Evolutionary conservation across 352 stramenopile genomes (phyloP), one percentile per base, ranked within the genome.

Genomic region (Globisporangium echinulatum): DNA sequence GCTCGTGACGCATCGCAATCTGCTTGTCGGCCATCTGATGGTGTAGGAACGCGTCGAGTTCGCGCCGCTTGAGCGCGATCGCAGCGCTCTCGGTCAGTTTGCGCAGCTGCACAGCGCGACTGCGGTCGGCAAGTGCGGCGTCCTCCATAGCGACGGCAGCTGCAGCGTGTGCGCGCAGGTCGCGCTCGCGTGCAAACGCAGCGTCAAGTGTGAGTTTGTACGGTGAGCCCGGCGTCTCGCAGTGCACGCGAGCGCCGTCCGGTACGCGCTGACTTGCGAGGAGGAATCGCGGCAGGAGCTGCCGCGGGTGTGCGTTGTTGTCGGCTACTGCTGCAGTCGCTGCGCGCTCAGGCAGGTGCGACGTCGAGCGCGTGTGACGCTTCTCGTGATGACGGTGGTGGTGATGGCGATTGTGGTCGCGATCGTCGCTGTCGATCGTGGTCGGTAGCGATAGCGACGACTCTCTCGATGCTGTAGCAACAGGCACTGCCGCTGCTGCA

Each of bases 271-370:
- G 59, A 47, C 52, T 82, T 69, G 19, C 60, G 64, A 14, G 77
- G 51, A 88, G 56, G 56, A 88, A 88, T 1, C 75, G 75, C 0
- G 78, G 78, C 42, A 88, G 55, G 13, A 85, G 67, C 19, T 76
- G 72, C 6, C 40, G 53, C 19, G n/a, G 9, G 3, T 13, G 9
- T 5, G 3, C 11, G 36, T 25, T 7, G 49, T 4, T 13, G 19
- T 56, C 39, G 3, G 25, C 25, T 33, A 33, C 25, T 33, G 25
- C 25, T 33, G 25, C 25, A 33, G 25, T 33, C 25, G 25, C 25
- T 33, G 25, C 25, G 25, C 25, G 25, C 15, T 37, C 49, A 5
- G 43, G 14, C 42, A 52, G 2, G 4, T 53, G 50, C 2, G 50
- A 47, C 46, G 38, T 60, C 52, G 42, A 56, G 55, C 19, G 49